phyloP scores from a whole-genome alignment of 2,329 filamentous ascomycete genomes.

The Phialophora expanda region DNA sequence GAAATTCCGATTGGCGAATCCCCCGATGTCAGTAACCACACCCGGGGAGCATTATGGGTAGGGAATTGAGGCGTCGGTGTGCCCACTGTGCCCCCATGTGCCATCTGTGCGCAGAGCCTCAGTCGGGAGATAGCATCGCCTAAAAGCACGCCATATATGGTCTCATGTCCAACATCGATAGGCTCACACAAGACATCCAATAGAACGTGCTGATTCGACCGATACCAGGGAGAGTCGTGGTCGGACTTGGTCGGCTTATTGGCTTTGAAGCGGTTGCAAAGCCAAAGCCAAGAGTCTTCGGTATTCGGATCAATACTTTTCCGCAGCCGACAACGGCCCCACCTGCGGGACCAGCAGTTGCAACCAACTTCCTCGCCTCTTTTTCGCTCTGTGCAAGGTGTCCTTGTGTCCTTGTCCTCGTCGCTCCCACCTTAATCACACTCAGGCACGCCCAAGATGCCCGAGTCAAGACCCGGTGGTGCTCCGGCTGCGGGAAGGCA shows the following conservation, averaged over 20 bases:
- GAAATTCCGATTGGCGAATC: constrained; percentile 84
- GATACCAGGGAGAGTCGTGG: constrained; percentile 19
- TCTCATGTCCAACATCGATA: background rate
- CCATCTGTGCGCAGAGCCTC: constrained; percentile 28
- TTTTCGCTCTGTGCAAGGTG: constrained; percentile 6
- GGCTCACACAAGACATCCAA: constrained; percentile 4
- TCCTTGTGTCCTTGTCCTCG: background rate
- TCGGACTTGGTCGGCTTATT: constrained; percentile 15
- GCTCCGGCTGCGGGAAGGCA: constrained; percentile 23
- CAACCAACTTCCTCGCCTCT: constrained; percentile 4
- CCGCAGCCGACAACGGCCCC: background rate
- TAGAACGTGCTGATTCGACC: background rate
- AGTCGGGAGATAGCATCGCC: constrained; percentile 19
- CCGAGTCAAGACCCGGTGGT: constrained; percentile 31
- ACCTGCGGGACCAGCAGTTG: background rate
- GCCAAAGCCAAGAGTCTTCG: constrained; percentile 8
- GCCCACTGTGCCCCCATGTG: constrained; percentile 34
- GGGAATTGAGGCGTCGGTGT: constrained; percentile 50
- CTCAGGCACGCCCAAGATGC: constrained; percentile 27
- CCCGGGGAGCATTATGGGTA: constrained; percentile 71
- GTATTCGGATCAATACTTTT: background rate
- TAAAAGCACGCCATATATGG: constrained; percentile 15
- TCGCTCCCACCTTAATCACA: background rate
- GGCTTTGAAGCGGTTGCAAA: background rate
- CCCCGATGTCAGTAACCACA: constrained; percentile 90